Evolutionary conservation across 495 filamentous ascomycete species (phyloP).

Genomic region (Aspergillus biplanus): DNA sequence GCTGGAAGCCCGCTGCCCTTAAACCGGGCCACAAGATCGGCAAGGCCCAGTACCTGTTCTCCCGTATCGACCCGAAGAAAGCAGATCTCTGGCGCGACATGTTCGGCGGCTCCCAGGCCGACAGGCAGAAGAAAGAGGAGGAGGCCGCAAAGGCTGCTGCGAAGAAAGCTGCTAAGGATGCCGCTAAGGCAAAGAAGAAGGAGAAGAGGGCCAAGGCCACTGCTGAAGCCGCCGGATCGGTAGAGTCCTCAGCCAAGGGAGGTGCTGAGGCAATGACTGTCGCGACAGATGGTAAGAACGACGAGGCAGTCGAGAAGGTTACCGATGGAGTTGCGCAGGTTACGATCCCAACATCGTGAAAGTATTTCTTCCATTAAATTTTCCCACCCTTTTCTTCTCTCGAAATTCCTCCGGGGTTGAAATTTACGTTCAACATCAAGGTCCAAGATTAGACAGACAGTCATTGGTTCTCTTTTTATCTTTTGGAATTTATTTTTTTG

Average conservation of each 20-base stretch:
- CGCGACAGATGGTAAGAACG: conserved; percentile 28
- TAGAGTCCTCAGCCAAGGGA: conserved; percentile 43
- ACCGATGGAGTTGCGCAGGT: conserved; percentile 47
- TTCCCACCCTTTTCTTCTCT: conserved; percentile 1
- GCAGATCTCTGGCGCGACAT: conserved; percentile 77
- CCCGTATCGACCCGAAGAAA: conserved; percentile 80
- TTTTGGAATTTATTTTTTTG: conserved; percentile 4
- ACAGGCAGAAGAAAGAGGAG: conserved; percentile 64
- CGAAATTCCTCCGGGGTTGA: not conserved
- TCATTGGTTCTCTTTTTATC: conserved; percentile 1
- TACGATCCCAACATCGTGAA: conserved; percentile 43
- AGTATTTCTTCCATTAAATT: not conserved
- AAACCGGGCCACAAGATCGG: conserved; percentile 79
- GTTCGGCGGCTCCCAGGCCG: conserved; percentile 77
- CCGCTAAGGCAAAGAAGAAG: conserved; percentile 32
- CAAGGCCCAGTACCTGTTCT: conserved; percentile 81
- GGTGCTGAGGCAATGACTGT: conserved; percentile 33
- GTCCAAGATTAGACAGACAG: not conserved
- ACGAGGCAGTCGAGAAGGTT: conserved; percentile 43
- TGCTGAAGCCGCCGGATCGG: conserved; percentile 33
- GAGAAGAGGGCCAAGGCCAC: conserved; percentile 27
- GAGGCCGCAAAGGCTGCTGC: conserved; percentile 63
- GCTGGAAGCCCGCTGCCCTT: conserved; percentile 64
- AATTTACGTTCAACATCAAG: not conserved
- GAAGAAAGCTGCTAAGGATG: conserved; percentile 38